These are phyloP conservation scores for Leptomonas seymouri DNA, from an alignment of 208 protist species.

Conservation along the genomic window DNA sequence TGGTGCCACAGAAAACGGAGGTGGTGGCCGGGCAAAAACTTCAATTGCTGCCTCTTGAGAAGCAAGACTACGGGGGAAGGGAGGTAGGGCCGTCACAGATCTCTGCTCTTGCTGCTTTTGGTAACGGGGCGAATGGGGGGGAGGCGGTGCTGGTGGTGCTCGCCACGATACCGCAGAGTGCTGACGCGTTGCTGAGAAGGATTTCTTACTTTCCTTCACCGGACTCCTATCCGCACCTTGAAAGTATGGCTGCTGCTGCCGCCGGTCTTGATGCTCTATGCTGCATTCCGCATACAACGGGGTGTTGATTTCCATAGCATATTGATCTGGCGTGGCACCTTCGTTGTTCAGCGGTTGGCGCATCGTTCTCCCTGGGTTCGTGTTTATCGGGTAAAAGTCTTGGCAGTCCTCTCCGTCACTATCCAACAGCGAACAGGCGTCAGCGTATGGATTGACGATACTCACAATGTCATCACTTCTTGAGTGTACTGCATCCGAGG, in stretches of 20 bases:
- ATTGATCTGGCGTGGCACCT: background rate
- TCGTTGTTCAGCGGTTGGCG: background rate
- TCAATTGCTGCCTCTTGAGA: background rate
- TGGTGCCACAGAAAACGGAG: no score
- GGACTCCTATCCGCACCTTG: background rate
- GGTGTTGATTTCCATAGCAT: background rate
- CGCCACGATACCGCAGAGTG: background rate
- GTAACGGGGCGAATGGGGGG: background rate
- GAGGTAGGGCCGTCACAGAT: background rate
- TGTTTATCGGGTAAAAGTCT: background rate
- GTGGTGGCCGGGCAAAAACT: no score
- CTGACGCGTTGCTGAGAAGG: background rate
- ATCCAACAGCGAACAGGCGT: background rate
- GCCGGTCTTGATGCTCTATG: background rate
- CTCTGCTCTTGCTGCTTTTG: background rate
- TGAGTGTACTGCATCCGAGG: no score
- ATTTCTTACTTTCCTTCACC: background rate
- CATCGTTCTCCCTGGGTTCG: background rate
- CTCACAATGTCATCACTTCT: no score
- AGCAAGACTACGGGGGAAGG: background rate
- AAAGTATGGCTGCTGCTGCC: background rate
- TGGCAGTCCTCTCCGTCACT: background rate
- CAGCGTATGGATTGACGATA: background rate
- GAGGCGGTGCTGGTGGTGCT: conserved; percentile 3
- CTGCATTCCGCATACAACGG: background rate